Conservation (phyloP, 2,329 filamentous ascomycete species). For the Fusarium hainanense region DNA sequence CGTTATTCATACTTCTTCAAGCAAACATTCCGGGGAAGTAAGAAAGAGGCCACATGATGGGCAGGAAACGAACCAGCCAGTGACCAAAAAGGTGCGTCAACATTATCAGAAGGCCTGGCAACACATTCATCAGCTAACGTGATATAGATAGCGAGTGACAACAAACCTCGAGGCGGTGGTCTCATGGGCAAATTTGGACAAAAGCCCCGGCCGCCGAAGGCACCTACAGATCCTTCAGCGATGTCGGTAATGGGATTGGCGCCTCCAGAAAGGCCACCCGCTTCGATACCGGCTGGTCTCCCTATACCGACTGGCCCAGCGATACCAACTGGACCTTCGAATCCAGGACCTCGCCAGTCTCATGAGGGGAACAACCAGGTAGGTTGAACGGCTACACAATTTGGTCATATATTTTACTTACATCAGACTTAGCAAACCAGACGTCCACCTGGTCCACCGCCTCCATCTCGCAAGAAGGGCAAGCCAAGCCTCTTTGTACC, state of each 20-base stretch:
- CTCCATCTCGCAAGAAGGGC: slow-evolving; percentile 52
- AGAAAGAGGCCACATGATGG: slow-evolving; percentile 61
- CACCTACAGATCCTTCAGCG: slow-evolving; percentile 62
- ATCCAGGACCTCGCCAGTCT: slow-evolving; percentile 34
- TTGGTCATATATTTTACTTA: slow-evolving; percentile 25
- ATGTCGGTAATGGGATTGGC: slow-evolving; percentile 63
- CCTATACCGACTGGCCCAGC: slow-evolving; percentile 23
- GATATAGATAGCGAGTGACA: slow-evolving; percentile 48
- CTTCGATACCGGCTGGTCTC: slow-evolving; percentile 37
- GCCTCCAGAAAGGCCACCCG: slow-evolving; percentile 57
- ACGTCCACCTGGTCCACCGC: slow-evolving; percentile 40
- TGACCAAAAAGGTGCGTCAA: slow-evolving; percentile 56
- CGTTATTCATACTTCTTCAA: slow-evolving; percentile 53
- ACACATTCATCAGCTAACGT: slow-evolving; percentile 37
- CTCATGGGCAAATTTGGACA: slow-evolving; percentile 53
- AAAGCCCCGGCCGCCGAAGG: slow-evolving; percentile 44
- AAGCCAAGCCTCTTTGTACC: slow-evolving; percentile 60
- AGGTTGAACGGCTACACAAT: background rate
- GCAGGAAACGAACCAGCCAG: slow-evolving; percentile 47
- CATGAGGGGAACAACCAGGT: slow-evolving; percentile 40
- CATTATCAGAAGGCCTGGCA: background rate
- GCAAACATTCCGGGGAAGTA: slow-evolving; percentile 36
- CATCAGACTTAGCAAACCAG: slow-evolving; percentile 23
- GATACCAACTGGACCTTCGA: slow-evolving; percentile 36
- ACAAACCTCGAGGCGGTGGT: slow-evolving; percentile 47